A percentile compares a stretch with the other conserved stretches of the same genome.
Conservation (phyloP, 768 basidiomycete genomes). For the Hygrophorus russula region DNA sequence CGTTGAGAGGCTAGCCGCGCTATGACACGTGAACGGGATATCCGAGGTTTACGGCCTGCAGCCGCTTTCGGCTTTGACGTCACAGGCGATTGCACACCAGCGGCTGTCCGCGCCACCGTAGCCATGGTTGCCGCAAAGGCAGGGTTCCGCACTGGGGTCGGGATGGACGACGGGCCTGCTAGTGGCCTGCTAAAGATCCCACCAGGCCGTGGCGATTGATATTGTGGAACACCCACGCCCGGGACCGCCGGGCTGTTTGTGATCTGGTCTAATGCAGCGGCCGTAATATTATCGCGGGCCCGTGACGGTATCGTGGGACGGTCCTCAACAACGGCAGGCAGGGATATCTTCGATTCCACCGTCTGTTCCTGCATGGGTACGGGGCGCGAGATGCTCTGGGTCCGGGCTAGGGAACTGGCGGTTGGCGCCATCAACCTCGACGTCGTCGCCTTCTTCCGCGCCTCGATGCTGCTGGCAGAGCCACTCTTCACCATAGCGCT, state of each 20-base stretch:
- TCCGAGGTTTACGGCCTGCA: constrained; percentile 55
- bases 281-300: neutral
- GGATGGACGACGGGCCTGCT: constrained; percentile 23
- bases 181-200: constrained; percentile 48
- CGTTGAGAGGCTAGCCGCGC: constrained; percentile 68
- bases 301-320: constrained; percentile 2
- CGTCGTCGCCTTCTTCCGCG: constrained; percentile 9
- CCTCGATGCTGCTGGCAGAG: neutral
- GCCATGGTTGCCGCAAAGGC: constrained; percentile 10
- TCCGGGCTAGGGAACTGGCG: constrained; percentile 66
- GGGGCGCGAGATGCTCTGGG: constrained; percentile 11
- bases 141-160: constrained; percentile 20
- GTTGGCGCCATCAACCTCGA: constrained; percentile 62
- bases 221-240: neutral
- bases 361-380: neutral
- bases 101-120: neutral
- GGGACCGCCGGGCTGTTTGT: constrained; percentile 21
- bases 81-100: neutral
- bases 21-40: constrained; percentile 75
- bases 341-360: constrained; percentile 2
- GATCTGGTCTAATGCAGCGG: constrained; percentile 18
- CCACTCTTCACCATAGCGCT: neutral
- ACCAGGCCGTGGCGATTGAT: constrained; percentile 16
- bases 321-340: constrained; percentile 9
- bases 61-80: constrained; percentile 19